Percentiles rank a stretch among this genome's conserved stretches.
Evolutionary conservation across 768 basidiomycete species (phyloP).

Genomic region (Gloeophyllum trabeum): DNA sequence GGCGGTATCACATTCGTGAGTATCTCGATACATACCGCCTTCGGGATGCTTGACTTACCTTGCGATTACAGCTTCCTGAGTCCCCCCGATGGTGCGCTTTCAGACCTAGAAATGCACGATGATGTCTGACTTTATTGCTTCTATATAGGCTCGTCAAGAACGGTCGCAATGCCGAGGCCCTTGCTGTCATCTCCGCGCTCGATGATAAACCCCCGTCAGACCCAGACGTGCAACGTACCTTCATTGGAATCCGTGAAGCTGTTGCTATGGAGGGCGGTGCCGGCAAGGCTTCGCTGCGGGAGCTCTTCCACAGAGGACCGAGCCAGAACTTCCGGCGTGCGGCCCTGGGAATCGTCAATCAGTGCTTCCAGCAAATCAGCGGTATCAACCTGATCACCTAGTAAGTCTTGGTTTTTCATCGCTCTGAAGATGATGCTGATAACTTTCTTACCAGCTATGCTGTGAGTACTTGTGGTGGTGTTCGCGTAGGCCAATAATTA

Average conservation of each 20-base stretch:
- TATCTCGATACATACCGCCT: conserved; percentile 3
- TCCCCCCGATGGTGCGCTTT: conserved; percentile 42
- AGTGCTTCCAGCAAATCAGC: conserved; percentile 62
- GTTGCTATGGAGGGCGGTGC: conserved; percentile 28
- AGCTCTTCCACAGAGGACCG: conserved; percentile 43
- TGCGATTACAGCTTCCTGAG: conserved; percentile 37
- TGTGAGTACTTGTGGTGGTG: conserved; percentile 4
- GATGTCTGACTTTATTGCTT: not conserved
- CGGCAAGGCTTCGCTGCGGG: conserved; percentile 29
- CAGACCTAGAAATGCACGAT: not conserved
- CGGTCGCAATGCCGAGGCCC: conserved; percentile 40
- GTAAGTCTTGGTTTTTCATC: conserved; percentile 21
- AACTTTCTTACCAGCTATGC: conserved; percentile 17
- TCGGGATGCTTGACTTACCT: conserved; percentile 5
- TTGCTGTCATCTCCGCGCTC: conserved; percentile 51
- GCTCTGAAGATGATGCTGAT: conserved; percentile 3
- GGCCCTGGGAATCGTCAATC: conserved; percentile 40
- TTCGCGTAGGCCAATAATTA: not conserved
- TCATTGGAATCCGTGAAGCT: conserved; percentile 41
- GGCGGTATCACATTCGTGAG: conserved; percentile 35
- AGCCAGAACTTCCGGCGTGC: conserved; percentile 53
- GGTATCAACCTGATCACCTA: conserved; percentile 61
- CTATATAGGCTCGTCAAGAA: conserved; percentile 39
- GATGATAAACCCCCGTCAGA: conserved; percentile 40
- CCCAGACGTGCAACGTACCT: conserved; percentile 35